These are phyloP conservation scores for Nigrospora oryzae DNA, from an alignment of 2,329 filamentous ascomycete species.

Conservation along the genomic window DNA sequence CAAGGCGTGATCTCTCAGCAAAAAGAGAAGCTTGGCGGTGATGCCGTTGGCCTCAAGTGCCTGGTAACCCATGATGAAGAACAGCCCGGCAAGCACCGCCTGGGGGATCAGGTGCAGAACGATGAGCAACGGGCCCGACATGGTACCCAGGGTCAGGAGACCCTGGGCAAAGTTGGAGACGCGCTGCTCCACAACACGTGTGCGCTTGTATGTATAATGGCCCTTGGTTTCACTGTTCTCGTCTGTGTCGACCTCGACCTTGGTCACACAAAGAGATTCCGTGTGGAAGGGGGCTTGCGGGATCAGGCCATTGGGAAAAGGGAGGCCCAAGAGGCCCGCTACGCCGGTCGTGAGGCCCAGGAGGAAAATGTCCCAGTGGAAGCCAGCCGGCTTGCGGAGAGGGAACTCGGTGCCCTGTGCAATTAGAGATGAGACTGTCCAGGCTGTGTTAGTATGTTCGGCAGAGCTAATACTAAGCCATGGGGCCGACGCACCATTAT, in stretches of 20 bases:
- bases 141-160: slow-evolving; percentile 68
- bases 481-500: slow-evolving; percentile 53
- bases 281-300: slow-evolving; percentile 81
- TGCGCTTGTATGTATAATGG: slow-evolving; percentile 36
- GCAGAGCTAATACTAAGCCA: neutral
- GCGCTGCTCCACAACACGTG: slow-evolving; percentile 69
- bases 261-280: slow-evolving; percentile 65
- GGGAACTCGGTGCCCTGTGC: slow-evolving; percentile 79
- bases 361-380: slow-evolving; percentile 80
- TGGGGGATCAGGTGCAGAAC: slow-evolving; percentile 73
- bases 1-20: slow-evolving; percentile 55
- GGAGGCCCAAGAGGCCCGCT: slow-evolving; percentile 67
- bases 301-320: slow-evolving; percentile 76
- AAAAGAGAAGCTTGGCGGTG: slow-evolving; percentile 64
- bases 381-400: slow-evolving; percentile 70
- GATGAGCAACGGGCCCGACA: slow-evolving; percentile 65
- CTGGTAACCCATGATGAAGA: slow-evolving; percentile 80
- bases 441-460: slow-evolving; percentile 3
- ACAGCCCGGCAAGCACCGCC: slow-evolving; percentile 70
- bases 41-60: slow-evolving; percentile 71
- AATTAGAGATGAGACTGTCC: slow-evolving; percentile 67
- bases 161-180: slow-evolving; percentile 72
- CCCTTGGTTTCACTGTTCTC: slow-evolving; percentile 29
- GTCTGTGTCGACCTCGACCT: slow-evolving; percentile 41
- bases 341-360: slow-evolving; percentile 71